Conservation (phyloP, 257 asterid species). For the Plantago ovata region DNA sequence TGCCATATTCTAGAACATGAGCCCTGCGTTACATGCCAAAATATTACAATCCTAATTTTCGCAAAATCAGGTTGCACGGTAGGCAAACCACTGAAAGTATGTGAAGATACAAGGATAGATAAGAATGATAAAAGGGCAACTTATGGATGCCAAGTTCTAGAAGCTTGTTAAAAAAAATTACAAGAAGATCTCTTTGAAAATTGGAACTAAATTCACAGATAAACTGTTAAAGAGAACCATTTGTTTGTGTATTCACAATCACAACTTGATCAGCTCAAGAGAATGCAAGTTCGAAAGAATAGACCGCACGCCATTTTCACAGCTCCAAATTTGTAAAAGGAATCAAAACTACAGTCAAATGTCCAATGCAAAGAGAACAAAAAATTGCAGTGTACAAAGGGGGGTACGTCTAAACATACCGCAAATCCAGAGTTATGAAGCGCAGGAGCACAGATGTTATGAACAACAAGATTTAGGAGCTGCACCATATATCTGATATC, state of each 20-base stretch:
- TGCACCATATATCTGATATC: conserved; percentile 90
- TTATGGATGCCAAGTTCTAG: no score
- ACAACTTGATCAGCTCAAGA: background rate
- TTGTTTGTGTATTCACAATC: no score
- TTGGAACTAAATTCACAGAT: background rate
- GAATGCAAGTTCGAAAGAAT: conserved; percentile 12
- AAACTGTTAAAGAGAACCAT: no score
- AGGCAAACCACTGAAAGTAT: conserved; percentile 6
- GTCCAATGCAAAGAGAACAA: conserved; percentile 9
- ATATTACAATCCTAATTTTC: conserved; percentile 17
- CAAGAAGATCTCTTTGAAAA: conserved; percentile 1
- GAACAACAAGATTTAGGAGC: conserved; percentile 77
- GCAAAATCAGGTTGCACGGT: background rate
- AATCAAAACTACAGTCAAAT: background rate
- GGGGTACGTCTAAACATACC: conserved; percentile 45
- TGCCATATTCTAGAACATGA: conserved; percentile 99
- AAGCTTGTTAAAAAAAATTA: background rate
- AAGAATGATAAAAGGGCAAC: background rate
- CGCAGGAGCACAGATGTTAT: conserved; percentile 73
- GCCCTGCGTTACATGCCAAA: conserved; percentile 52
- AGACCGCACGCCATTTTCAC: background rate
- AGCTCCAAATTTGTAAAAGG: background rate
- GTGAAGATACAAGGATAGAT: background rate
- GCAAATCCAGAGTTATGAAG: conserved; percentile 98
- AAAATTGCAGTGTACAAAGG: conserved; percentile 1